Evolutionary conservation across 1,284 basidiomycete species (phyloP).

Genomic region (Puccinia coronata): DNA sequence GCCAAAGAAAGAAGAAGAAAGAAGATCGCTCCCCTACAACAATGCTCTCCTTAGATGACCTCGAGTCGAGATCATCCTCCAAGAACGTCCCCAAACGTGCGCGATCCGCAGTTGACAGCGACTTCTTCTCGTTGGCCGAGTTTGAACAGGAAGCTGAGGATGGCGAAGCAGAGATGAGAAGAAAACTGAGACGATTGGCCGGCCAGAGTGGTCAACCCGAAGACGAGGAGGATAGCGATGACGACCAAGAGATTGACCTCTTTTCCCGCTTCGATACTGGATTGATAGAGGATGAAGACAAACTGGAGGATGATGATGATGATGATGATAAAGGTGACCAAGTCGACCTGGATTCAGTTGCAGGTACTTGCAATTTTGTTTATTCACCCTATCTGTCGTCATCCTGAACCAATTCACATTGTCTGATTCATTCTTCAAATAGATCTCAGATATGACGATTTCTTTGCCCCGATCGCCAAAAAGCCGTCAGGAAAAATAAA

Average conservation of each 20-base stretch:
- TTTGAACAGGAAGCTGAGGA: conserved; percentile 39
- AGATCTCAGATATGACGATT: conserved; percentile 55
- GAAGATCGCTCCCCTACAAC: no score
- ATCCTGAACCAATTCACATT: neutral
- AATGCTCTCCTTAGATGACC: neutral
- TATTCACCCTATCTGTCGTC: no score
- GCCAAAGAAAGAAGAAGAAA: neutral
- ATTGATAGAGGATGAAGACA: conserved; percentile 49
- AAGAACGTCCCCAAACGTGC: conserved; percentile 17
- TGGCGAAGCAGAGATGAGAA: conserved; percentile 43
- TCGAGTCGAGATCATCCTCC: conserved; percentile 3
- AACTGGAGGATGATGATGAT: conserved; percentile 51
- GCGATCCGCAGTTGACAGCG: conserved; percentile 22
- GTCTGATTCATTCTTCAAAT: neutral
- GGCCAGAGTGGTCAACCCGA: conserved; percentile 53
- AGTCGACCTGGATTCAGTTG: conserved; percentile 35
- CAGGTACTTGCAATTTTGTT: conserved; percentile 16
- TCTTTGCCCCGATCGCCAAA: conserved; percentile 53
- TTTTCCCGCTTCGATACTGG: conserved; percentile 27
- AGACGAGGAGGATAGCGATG: conserved; percentile 59
- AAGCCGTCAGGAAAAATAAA: neutral
- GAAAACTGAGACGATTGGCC: conserved; percentile 1
- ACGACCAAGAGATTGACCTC: conserved; percentile 47
- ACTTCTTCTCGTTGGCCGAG: conserved; percentile 37
- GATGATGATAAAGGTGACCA: conserved; percentile 52